Evolutionary conservation across 371 early-diverging fungal genomes (phyloP).

Genomic region (Mortierella sp.): DNA sequence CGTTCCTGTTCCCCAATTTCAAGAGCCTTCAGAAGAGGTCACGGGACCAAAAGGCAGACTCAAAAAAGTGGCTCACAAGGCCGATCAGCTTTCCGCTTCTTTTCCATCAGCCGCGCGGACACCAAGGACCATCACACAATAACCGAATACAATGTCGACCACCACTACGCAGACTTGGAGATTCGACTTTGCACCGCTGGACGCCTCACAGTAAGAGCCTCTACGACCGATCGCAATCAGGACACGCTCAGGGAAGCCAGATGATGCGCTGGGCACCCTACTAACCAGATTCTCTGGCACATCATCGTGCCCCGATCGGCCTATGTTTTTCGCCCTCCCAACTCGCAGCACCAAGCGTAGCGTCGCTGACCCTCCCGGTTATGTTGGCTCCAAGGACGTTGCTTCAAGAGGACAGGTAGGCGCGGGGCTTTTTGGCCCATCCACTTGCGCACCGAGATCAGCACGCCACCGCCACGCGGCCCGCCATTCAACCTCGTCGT

Average conservation of each 20-base stretch:
- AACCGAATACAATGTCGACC: conserved; percentile 7
- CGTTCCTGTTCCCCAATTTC: too few relatives aligned
- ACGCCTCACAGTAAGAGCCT: conserved; percentile 4
- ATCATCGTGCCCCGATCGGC: background rate
- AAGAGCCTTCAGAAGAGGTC: too few relatives aligned
- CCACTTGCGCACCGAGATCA: too few relatives aligned
- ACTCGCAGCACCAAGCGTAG: conserved; percentile 8
- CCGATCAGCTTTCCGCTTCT: too few relatives aligned
- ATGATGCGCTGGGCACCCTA: too few relatives aligned
- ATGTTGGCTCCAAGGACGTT: conserved; percentile 32
- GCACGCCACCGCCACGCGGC: background rate
- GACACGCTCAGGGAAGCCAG: too few relatives aligned
- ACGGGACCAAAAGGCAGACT: too few relatives aligned
- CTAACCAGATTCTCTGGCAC: background rate
- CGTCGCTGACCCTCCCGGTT: conserved; percentile 49
- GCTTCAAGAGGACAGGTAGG: conserved; percentile 35
- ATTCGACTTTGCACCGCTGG: conserved; percentile 40
- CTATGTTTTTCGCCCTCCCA: background rate
- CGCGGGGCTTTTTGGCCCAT: too few relatives aligned
- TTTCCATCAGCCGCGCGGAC: too few relatives aligned
- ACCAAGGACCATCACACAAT: too few relatives aligned
- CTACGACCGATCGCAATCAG: background rate
- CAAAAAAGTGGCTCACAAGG: too few relatives aligned
- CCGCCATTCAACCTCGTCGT: background rate
- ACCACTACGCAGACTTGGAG: conserved; percentile 25